Conservation (phyloP, 176 grass and related monocot genomes). For the Cymbopogon citratus region DNA sequence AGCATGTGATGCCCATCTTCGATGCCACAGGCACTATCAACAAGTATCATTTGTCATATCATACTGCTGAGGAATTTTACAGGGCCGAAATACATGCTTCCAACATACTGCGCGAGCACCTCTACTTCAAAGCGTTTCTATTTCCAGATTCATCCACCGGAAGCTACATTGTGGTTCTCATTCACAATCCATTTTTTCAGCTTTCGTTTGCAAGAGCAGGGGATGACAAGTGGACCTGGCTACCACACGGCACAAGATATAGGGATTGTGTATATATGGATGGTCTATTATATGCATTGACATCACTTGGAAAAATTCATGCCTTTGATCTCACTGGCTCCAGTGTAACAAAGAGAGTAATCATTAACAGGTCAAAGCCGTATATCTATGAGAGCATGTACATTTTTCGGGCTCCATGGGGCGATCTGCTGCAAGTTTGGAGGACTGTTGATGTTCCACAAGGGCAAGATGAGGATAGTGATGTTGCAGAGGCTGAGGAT, state of each 20-base stretch:
- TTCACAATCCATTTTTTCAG: neutral
- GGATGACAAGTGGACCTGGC: neutral
- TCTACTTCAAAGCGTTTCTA: slow-evolving; percentile 9
- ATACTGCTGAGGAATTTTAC: neutral
- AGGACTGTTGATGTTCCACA: neutral
- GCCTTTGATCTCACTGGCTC: neutral
- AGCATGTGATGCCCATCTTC: neutral
- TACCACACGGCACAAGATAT: neutral
- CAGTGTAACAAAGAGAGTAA: neutral
- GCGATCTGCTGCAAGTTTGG: slow-evolving; percentile 6
- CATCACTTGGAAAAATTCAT: neutral
- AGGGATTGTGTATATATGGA: neutral
- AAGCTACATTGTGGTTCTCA: slow-evolving; percentile 12
- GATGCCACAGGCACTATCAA: neutral
- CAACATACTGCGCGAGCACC: neutral
- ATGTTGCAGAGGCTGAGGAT: neutral
- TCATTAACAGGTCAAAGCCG: neutral
- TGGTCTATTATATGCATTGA: neutral
- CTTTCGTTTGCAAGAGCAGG: slow-evolving; percentile 11
- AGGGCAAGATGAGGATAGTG: neutral
- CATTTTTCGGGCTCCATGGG: neutral
- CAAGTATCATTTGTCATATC: neutral
- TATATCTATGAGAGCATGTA: neutral
- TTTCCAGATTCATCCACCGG: neutral
- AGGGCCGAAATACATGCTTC: neutral